Base-by-base conservation (phyloP, 495 filamentous ascomycete species). In the Penicillium nucicola region DNA sequence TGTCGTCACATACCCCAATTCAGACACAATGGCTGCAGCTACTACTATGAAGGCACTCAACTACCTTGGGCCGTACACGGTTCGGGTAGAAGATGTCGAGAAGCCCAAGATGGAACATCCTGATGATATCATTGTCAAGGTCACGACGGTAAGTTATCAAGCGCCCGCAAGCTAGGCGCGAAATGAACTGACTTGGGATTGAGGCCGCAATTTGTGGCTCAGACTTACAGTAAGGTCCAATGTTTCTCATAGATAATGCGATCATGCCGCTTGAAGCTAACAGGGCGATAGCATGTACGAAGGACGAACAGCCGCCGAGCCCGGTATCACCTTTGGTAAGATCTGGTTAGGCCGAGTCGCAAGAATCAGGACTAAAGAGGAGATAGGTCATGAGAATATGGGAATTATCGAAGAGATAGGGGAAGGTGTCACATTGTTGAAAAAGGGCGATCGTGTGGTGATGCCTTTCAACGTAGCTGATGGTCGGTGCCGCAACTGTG, bases 391-490 rank as follows among this genome's bases (percentile, higher is more conserved):
- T 53, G 80, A 84, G 53, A 78, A 77, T 39, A 77, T 81, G 68
- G 77, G 79, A 9, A 75, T 80, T 28, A 69, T 71, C 5, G 60
- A 64, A 23, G 69, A 77, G 36, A 53, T 74, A 1, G 77, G 79
- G 1, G 46, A 66, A 2, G 77, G 73, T 5, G 75, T 81, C 7
- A 76, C 76, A 32, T 57, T 74, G 13, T 53, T 78, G 52, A 72
- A 77, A 50, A 76, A 75, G 46, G 77, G 77, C 0, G 74, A 81
- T 51, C 68, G 78, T n/a, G 76, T 80, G 1, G 79, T 83, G 0
- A 70, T 83, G 60, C 78, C 80, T 0, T 83, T 81, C 62, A 81
- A 83, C 45, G 79, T 81, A 5, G 78, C 77, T 0, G 79, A 83
- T 55, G 79, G 80, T 2, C 72, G 79, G 11, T 84, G 77, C 60